Evolutionary conservation across 1,284 basidiomycete genomes (phyloP), one percentile per base, ranked within the genome.

Genomic region (Chalciporus sp.): DNA sequence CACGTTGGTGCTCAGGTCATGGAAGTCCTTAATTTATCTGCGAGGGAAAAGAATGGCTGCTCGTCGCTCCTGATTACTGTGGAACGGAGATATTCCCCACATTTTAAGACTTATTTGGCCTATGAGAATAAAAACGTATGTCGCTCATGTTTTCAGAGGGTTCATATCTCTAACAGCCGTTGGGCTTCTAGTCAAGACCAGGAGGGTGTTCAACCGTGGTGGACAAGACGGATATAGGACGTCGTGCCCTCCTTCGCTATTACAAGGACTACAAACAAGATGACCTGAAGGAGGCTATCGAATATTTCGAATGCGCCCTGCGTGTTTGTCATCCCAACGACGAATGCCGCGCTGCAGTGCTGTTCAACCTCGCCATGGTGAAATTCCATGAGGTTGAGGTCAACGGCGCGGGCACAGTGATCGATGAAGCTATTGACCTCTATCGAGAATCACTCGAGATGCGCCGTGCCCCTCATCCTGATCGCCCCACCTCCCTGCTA

Each of bases 281-380:
- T 27, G 23, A 61, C 23, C 27, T 61, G 16, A 11, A 43, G 4
- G 10, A 5, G n/a, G 57, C 58, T 14, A 19, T 50, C 29, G n/a
- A 26, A 26, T 51, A 60, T 29, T 62, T 60, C 29, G 26, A 47
- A n/a, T 11, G 17, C 6, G 56, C 49, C 16, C 47, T 53, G 20
- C 23, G 43, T 29, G n/a, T 27, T 35, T 61, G 56, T 41, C 40
- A 42, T 3, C 11, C 33, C 1, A 14, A 27, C 3, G 28, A 53
- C 17, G 37, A 27, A 10, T 43, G 45, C 31, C 33, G 28, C 23
- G 28, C 49, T 1, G 44, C 43, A 2, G 58, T 39, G 7, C 42
- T 61, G 2, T 55, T 29, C 27, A 65, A 65, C 47, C 33, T 63
- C 4, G 63, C 58, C 1, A 50, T 7, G 6, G 55, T 52, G 17